Base-by-base conservation (phyloP, 306 rosid species). In the Crataegus laevigata region DNA sequence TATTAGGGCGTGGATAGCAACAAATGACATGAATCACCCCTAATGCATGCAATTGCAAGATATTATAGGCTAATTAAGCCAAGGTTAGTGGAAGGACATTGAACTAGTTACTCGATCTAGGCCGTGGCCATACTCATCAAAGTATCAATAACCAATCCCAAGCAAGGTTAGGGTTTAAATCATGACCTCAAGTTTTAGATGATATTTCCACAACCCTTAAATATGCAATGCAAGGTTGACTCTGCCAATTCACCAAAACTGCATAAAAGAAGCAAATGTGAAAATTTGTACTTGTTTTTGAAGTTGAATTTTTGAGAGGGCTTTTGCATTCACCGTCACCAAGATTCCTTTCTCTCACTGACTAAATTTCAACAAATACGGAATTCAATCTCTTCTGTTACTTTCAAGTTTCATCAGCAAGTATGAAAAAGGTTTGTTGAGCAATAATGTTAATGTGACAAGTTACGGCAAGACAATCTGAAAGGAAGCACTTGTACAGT, bases 381-480 rank as follows among this genome's bases (percentile, higher is more conserved):
- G 72, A 30, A 9, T 57, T 26, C 69, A 32, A 52, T 51, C 45
- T 24, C 34, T 50, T 58, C 24, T 74, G 69, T 70, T 65, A 60
- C 81, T 62, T 76, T 78, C 71, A 71, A 11, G 15, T 14, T 57
- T 66, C 77, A 18, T 57, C 26, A 13, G 8, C 30, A 51, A 76
- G 84, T 40, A 67, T 30, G 69, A 32, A 73, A 80, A 85, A 67
- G 34, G 55, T 68, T 72, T 6, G 72, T 29, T 54, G 58, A 40
- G 73, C 73, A 69, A 74, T 84, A 77, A 75, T 67, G 83, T 74
- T 76, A 32, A 38, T 59, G 76, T 66, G 68, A 74, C 72, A 74
- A 72, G 40, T 51, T 43, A 68, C 73, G 75, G 78, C 73, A 72
- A 78, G 85, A 86, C 88, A 84, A 85, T 71, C 66, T 71, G 82